These are phyloP conservation scores for Lachancea sp. DNA, from an alignment of 805 yeast genomes.

Conservation along the genomic window DNA sequence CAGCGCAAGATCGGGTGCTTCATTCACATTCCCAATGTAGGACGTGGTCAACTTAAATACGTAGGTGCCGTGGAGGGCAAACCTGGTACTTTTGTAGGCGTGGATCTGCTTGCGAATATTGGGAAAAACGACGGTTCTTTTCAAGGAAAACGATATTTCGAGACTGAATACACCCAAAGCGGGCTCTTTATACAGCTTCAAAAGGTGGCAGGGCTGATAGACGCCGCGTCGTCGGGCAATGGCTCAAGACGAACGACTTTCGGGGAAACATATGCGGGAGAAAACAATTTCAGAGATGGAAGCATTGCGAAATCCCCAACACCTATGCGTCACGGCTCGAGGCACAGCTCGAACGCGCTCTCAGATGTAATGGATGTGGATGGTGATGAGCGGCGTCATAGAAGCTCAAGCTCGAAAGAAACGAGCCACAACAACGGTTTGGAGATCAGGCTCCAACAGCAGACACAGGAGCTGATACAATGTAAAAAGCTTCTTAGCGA, in stretches of 20 bases:
- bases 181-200: conserved; percentile 70
- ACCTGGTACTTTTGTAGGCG: conserved; percentile 75
- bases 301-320: conserved; percentile 16
- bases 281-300: conserved; percentile 4
- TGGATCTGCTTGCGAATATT: conserved; percentile 60
- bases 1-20: conserved; percentile 27
- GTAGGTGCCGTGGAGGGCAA: conserved; percentile 70
- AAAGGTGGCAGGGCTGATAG: conserved; percentile 31
- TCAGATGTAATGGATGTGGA: conserved; percentile 15
- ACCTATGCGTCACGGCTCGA: conserved; percentile 7
- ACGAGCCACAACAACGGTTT: conserved; percentile 14
- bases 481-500: conserved; percentile 28
- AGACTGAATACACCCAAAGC: conserved; percentile 52
- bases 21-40: conserved; percentile 58
- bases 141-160: conserved; percentile 64
- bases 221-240: conserved; percentile 11
- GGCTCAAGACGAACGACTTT: conserved; percentile 17
- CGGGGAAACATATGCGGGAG: conserved; percentile 3
- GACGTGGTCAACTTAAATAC: conserved; percentile 60
- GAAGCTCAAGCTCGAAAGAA: conserved; percentile 2
- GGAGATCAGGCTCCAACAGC: conserved; percentile 38
- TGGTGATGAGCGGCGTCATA: conserved; percentile 2
- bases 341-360: conserved; percentile 36
- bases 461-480: conserved; percentile 19
- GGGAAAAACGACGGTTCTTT: conserved; percentile 89